Evolutionary conservation across 1,284 basidiomycete genomes (phyloP).

Genomic region (Austroboletus niveus): DNA sequence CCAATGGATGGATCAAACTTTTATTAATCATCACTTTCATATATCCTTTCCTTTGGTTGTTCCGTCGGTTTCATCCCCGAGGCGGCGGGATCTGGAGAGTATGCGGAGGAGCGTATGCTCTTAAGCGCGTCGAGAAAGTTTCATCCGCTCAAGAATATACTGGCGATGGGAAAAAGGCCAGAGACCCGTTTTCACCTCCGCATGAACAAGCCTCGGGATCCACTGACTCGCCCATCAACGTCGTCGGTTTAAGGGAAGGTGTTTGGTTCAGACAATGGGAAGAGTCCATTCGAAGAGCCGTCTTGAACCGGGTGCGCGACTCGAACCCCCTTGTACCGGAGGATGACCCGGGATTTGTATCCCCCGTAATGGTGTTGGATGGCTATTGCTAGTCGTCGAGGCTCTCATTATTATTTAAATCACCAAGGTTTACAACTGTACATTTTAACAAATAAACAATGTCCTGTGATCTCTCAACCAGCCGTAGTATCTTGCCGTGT

Average conservation of each 20-base stretch:
- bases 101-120: conserved; percentile 64
- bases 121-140: conserved; percentile 47
- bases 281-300: conserved; percentile 55
- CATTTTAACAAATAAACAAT: conserved; percentile 24
- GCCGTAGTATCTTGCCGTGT: not conserved
- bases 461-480: not conserved
- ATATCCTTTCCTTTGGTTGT: conserved; percentile 75
- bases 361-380: conserved; percentile 27
- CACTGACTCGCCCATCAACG: conserved; percentile 30
- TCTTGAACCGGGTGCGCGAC: conserved; percentile 35
- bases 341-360: conserved; percentile 9
- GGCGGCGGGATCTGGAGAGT: conserved; percentile 70
- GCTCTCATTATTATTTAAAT: not conserved
- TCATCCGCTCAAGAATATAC: conserved; percentile 28
- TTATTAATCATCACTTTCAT: conserved; percentile 61
- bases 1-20: conserved; percentile 64
- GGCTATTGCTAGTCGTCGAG: conserved; percentile 26
- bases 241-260: conserved; percentile 64
- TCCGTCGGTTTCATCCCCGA: conserved; percentile 53
- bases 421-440: not conserved
- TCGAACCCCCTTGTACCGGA: conserved; percentile 26
- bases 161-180: conserved; percentile 6
- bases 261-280: conserved; percentile 81
- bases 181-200: conserved; percentile 13
- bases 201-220: conserved; percentile 11